A percentile compares a stretch with the other conserved stretches of the same genome.
Evolutionary conservation across 345 rosid species (phyloP).

Genomic region (Hibiscus trionum): DNA sequence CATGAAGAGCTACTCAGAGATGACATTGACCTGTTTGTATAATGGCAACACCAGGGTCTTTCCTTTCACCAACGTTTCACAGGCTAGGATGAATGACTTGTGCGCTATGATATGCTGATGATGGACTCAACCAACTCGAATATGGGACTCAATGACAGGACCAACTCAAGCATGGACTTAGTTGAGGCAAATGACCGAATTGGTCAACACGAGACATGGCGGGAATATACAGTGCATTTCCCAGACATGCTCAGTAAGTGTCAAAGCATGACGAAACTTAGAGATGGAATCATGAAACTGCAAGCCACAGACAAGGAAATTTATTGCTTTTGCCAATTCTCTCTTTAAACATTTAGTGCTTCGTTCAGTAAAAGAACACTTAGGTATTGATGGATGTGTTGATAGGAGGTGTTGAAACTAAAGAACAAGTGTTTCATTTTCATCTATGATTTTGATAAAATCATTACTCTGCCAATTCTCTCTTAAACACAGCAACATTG

Average conservation of each 20-base stretch:
- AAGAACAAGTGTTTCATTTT: background rate
- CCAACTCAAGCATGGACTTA: background rate
- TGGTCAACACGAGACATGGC: background rate
- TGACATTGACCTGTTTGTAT: conserved; percentile 61
- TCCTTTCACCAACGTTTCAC: conserved; percentile 54
- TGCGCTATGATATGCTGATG: conserved; percentile 65
- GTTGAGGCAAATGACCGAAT: background rate
- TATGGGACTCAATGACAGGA: background rate
- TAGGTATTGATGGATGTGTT: background rate
- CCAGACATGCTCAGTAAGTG: background rate
- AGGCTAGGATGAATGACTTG: conserved; percentile 50
- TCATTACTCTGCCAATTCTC: too few species aligned
- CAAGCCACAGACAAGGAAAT: background rate
- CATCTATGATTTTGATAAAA: background rate
- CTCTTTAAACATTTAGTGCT: background rate
- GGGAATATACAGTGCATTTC: background rate
- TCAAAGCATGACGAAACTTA: background rate
- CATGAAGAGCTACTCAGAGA: conserved; percentile 40
- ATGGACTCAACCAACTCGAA: conserved; percentile 5
- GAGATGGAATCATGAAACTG: background rate
- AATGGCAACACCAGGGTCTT: conserved; percentile 60
- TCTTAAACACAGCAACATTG: too few species aligned
- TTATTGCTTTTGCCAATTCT: background rate
- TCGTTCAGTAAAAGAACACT: background rate
- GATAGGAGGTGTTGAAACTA: background rate